Evolutionary conservation across 768 basidiomycete genomes (phyloP).

Genomic region (Saitozyma podzolica): DNA sequence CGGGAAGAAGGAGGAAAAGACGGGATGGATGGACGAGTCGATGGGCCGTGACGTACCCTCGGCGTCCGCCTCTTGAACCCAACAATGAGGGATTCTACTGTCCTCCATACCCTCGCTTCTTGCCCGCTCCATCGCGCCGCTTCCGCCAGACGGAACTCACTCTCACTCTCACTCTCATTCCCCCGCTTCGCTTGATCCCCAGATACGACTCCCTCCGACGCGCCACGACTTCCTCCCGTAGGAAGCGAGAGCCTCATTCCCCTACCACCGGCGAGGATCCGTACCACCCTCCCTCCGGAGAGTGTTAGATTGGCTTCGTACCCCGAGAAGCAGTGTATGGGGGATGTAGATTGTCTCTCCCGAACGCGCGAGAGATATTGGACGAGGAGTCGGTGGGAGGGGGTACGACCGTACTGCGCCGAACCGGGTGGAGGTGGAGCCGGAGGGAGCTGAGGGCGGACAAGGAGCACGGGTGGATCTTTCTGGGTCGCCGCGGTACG

Average conservation of each 20-base stretch:
- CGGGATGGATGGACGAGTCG: no score
- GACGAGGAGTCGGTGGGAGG: constrained; percentile 14
- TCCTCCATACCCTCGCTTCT: constrained; percentile 27
- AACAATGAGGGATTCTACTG: constrained; percentile 19
- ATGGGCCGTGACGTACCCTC: constrained; percentile 12
- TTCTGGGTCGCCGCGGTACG: no score
- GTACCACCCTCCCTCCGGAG: background rate
- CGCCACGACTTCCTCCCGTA: no score
- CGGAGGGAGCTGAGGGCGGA: no score
- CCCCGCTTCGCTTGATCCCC: no score
- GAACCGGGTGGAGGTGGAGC: no score
- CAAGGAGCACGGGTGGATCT: no score
- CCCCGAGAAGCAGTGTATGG: background rate
- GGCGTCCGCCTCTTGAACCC: constrained; percentile 29
- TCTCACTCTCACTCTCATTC: no score
- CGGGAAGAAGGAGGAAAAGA: background rate
- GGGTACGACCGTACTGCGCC: no score
- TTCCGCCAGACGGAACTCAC: constrained; percentile 2
- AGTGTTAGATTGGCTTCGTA: background rate
- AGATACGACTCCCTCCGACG: no score
- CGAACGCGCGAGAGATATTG: constrained; percentile 12
- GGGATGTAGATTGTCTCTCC: constrained; percentile 20
- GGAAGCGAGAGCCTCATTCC: background rate
- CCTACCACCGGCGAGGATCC: background rate
- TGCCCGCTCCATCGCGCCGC: constrained; percentile 14